phyloP scores from a whole-genome alignment of 495 filamentous ascomycete genomes.

The Neohortaea acidophila region DNA sequence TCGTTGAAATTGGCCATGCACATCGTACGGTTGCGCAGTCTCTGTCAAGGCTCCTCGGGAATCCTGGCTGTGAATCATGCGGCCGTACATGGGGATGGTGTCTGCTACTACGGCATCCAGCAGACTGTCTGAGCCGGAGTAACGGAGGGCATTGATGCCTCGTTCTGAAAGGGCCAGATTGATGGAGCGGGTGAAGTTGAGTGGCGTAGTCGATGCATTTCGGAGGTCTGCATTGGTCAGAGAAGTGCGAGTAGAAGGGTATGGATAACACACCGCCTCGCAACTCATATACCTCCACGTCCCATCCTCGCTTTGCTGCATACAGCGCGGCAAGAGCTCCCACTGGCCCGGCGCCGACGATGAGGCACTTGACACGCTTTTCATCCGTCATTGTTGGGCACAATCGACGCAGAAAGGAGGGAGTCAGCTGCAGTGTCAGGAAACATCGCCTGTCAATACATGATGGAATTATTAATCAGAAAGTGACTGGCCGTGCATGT shows the following conservation, averaged over 20 bases:
- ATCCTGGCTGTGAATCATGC: conserved; percentile 83
- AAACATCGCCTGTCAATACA: too few relatives aligned
- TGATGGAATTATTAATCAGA: too few relatives aligned
- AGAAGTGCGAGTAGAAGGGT: neutral
- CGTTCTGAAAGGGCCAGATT: conserved; percentile 89
- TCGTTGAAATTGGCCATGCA: conserved; percentile 58
- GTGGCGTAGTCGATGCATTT: conserved; percentile 62
- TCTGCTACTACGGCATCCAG: conserved; percentile 56
- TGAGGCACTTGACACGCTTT: conserved; percentile 50
- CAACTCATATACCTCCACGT: conserved; percentile 91
- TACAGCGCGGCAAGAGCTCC: conserved; percentile 86
- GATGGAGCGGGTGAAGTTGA: conserved; percentile 97
- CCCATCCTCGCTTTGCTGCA: conserved; percentile 67
- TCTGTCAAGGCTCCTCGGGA: conserved; percentile 50
- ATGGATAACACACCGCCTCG: conserved; percentile 52
- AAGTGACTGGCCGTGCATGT: too few relatives aligned
- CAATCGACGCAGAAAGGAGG: too few relatives aligned
- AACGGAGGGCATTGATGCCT: conserved; percentile 72
- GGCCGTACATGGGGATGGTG: conserved; percentile 83
- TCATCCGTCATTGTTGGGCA: conserved; percentile 10
- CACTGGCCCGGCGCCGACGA: conserved; percentile 86
- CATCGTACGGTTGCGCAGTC: conserved; percentile 74
- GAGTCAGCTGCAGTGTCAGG: too few relatives aligned
- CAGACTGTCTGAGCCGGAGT: conserved; percentile 46
- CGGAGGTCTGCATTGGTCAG: conserved; percentile 54